Base-by-base conservation (phyloP, 169 alveolate species). In the Besnoitia besnoiti region DNA sequence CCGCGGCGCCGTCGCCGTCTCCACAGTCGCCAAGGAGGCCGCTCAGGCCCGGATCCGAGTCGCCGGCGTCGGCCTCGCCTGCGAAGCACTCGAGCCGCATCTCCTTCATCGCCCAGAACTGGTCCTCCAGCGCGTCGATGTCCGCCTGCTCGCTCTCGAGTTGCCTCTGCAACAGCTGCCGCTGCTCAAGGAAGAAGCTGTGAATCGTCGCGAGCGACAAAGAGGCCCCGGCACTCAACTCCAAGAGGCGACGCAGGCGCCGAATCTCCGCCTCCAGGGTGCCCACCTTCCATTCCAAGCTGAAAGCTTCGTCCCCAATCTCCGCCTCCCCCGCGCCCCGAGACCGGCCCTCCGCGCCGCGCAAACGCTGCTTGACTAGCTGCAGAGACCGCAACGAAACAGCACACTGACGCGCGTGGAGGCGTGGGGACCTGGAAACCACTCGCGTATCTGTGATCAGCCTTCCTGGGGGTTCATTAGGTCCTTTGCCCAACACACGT, bases 111-210 rank as follows among this genome's bases (percentile, higher is more conserved):
- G 40, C n/a, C 14, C 59, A 19, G 62, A 24, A 77, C 87, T 77
- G 51, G 37, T 39, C 59, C 59, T 77, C 87, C 30, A 77, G 87
- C 24, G 87, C 62, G 19, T 40, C 59, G 59, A 77, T 77, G 50
- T 39, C 87, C 24, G 55, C 87, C 2, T 19, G 47, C 40, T 77
- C 87, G 14, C 61, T 35, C 61, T 39, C 87, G 61, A 42, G 61
- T 27, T 77, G 87, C 12, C 61, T 39, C 87, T 77, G 87, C 14
- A 77, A 37, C 16, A 42, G 35, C 87, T 51, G 0, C 87, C n/a
- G 35, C 59, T 77, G 87, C 37, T 77, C 87, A 42, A 77, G 87
- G 47, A 77, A 77, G 47, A 77, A 77, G n/a, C n/a, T 39, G 87
- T 77, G 87, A 77, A 77, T 77, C 59, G 87, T 77, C 24, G 87